Evolutionary conservation across 805 yeast species (phyloP).

Genomic region (Candida tallmaniae): DNA sequence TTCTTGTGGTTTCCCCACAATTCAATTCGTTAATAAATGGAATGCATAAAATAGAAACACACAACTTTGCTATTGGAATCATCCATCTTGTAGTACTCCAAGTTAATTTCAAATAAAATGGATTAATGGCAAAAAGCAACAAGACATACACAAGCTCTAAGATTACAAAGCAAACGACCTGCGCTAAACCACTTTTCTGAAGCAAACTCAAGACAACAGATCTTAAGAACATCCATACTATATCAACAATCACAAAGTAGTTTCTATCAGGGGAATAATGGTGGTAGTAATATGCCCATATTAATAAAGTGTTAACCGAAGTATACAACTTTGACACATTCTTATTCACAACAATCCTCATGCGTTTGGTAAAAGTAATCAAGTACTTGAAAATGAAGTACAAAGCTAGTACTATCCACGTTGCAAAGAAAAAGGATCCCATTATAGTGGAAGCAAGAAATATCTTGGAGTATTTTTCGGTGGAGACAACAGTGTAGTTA

Average conservation of each 20-base stretch:
- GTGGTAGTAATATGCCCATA: conserved; percentile 45
- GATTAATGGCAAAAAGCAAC: conserved; percentile 19
- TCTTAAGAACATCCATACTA: conserved; percentile 25
- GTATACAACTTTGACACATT: conserved; percentile 38
- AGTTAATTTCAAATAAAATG: conserved; percentile 23
- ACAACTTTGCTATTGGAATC: conserved; percentile 33
- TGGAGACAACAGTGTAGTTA: not conserved
- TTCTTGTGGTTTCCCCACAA: conserved; percentile 32
- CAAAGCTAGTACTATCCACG: conserved; percentile 18
- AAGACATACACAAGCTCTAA: conserved; percentile 28
- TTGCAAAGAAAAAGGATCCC: conserved; percentile 25
- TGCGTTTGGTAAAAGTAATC: conserved; percentile 13
- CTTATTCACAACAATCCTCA: conserved; percentile 14
- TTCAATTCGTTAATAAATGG: conserved; percentile 37
- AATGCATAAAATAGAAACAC: conserved; percentile 39
- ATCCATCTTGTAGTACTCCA: conserved; percentile 30
- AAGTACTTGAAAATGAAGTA: conserved; percentile 27
- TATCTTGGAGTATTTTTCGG: not conserved
- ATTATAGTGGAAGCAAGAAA: conserved; percentile 17
- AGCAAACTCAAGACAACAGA: conserved; percentile 42
- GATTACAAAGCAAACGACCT: conserved; percentile 34
- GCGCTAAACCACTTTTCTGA: conserved; percentile 42
- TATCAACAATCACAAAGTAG: conserved; percentile 35
- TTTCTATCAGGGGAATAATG: conserved; percentile 40
- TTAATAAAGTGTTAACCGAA: conserved; percentile 41